A percentile compares a stretch with the other conserved stretches of the same genome.
Conservation (phyloP, 2,329 filamentous ascomycete species). For the Sporothrix sp. region DNA sequence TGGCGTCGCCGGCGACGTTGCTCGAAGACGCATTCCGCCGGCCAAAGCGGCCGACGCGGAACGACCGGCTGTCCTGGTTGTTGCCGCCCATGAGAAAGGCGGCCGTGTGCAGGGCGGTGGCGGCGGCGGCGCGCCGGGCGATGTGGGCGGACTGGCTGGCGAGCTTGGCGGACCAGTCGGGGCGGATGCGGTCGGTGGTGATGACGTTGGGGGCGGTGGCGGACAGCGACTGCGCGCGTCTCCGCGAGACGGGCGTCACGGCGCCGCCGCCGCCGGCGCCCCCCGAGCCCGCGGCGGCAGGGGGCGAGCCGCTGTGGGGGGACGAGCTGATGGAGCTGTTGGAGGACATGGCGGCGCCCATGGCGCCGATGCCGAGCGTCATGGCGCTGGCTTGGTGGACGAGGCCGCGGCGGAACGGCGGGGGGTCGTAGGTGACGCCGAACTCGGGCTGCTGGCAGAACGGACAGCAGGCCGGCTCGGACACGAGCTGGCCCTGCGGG, state of each 20-base stretch:
- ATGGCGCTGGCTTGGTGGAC: constrained; percentile 49
- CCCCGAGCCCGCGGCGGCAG: too few species aligned
- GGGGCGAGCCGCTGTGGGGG: constrained; percentile 24
- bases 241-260: constrained; percentile 23
- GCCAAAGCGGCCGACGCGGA: constrained; percentile 47
- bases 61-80: constrained; percentile 44
- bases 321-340: constrained; percentile 65
- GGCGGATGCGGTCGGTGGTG: constrained; percentile 83
- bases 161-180: constrained; percentile 89
- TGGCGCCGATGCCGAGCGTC: constrained; percentile 28
- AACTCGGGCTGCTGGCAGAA: constrained; percentile 95
- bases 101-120: constrained; percentile 87
- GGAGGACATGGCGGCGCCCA: constrained; percentile 73
- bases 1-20: constrained; percentile 23
- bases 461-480: constrained; percentile 83
- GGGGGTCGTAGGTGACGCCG: constrained; percentile 87
- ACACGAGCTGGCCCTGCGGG: constrained; percentile 60
- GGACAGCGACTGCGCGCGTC: constrained; percentile 55
- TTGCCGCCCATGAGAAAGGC: constrained; percentile 80
- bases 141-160: constrained; percentile 76
- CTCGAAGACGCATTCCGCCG: constrained; percentile 39
- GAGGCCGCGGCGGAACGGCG: constrained; percentile 78
- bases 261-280: constrained; percentile 22
- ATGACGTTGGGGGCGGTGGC: constrained; percentile 78
- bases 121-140: constrained; percentile 77